Percentiles rank a stretch among this genome's conserved stretches.
These are phyloP conservation scores for Leccinum subtestaceum DNA, from an alignment of 768 basidiomycete genomes.

Conservation along the genomic window DNA sequence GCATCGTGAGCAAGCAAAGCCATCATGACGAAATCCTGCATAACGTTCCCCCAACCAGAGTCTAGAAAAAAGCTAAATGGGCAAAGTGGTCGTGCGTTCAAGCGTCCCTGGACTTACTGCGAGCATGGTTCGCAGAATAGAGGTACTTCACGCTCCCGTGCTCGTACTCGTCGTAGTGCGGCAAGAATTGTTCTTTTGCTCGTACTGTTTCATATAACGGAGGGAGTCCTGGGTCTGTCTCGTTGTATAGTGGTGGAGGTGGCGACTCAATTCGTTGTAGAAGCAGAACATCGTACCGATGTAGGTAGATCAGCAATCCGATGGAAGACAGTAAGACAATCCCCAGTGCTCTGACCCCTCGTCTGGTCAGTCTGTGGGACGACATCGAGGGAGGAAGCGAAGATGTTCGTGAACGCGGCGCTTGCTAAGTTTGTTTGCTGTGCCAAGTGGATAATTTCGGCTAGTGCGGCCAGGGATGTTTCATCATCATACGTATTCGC, in stretches of 20 bases:
- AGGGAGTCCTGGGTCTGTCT: constrained; percentile 24
- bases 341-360: constrained; percentile 18
- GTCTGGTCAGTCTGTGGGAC: constrained; percentile 23
- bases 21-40: constrained; percentile 41
- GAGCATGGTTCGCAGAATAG: constrained; percentile 46
- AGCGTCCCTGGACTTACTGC: constrained; percentile 22
- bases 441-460: background rate
- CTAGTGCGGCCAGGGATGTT: background rate
- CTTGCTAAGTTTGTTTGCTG: background rate
- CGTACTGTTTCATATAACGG: constrained; percentile 42
- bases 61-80: constrained; percentile 21
- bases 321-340: constrained; percentile 8
- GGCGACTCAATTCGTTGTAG: background rate
- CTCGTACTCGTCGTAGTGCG: constrained; percentile 41
- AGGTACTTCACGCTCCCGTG: constrained; percentile 40
- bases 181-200: constrained; percentile 37
- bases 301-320: constrained; percentile 14
- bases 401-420: background rate
- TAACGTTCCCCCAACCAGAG: constrained; percentile 40
- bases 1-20: constrained; percentile 34
- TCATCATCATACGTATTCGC: background rate
- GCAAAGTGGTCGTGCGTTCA: background rate
- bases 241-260: background rate
- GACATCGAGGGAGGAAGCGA: constrained; percentile 14
- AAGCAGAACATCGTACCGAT: constrained; percentile 3